These are phyloP conservation scores for Eimeria brunetti DNA, from an alignment of 169 alveolate genomes.

Conservation along the genomic window DNA sequence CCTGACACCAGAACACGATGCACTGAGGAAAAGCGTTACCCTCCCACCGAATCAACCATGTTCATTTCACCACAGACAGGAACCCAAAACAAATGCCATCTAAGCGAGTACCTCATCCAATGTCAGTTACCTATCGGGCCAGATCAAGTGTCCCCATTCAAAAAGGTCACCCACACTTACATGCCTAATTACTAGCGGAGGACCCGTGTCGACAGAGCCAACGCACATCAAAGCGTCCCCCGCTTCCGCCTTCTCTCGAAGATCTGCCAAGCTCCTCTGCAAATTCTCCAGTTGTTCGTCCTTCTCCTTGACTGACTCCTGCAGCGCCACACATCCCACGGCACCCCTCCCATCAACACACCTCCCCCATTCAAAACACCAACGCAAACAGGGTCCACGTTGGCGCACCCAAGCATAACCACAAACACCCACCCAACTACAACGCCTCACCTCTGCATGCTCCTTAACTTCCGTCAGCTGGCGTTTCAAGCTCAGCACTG, in stretches of 20 bases:
- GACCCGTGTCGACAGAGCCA: constrained; percentile 12
- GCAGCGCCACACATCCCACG: not conserved
- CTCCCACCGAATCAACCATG: not conserved
- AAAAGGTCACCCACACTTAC: not conserved
- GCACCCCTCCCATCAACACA: not conserved
- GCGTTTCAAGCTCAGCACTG: constrained; percentile 35
- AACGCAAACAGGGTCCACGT: not conserved
- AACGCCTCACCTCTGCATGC: constrained; percentile 14
- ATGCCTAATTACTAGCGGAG: not conserved
- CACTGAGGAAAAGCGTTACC: not conserved
- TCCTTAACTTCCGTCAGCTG: constrained; percentile 40
- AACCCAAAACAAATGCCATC: no score
- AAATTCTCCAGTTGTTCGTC: constrained; percentile 41
- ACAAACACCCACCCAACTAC: not conserved
- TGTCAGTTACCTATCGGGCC: no score
- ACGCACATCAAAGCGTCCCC: constrained; percentile 45
- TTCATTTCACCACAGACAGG: no score
- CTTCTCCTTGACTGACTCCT: constrained; percentile 50
- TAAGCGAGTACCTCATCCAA: no score
- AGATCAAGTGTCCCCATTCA: no score
- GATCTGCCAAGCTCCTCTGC: constrained; percentile 53
- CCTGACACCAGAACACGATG: not conserved
- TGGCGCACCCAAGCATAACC: not conserved
- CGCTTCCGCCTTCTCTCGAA: constrained; percentile 39
- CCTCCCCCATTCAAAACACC: not conserved